Evolutionary conservation across 78 protist species (phyloP).

Genomic region (Dictyostelium intermedium): DNA sequence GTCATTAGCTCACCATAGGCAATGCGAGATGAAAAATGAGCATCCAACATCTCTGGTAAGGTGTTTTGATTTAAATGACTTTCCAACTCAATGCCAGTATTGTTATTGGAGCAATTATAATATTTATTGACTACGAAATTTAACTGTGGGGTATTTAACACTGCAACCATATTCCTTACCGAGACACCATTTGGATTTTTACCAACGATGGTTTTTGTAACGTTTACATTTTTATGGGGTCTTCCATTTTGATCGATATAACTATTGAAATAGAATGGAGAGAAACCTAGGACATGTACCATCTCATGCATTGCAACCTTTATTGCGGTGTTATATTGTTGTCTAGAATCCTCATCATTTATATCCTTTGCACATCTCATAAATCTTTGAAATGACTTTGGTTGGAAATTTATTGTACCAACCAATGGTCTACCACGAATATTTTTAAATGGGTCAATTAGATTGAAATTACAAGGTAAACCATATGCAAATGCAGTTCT

Average conservation of each 20-base stretch:
- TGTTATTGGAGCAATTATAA: neutral
- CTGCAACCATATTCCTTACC: neutral
- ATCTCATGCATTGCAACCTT: conserved; percentile 19
- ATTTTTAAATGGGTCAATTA: neutral
- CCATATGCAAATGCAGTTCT: conserved; percentile 32
- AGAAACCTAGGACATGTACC: conserved; percentile 16
- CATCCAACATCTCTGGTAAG: neutral
- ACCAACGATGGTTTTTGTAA: neutral
- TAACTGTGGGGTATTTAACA: neutral
- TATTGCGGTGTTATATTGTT: neutral
- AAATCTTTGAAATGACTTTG: neutral
- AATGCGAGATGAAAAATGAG: conserved; percentile 2
- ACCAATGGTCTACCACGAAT: conserved; percentile 24
- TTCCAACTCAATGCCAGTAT: conserved; percentile 13
- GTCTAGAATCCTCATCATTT: neutral
- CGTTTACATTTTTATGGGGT: neutral
- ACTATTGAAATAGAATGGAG: neutral
- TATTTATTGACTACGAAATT: neutral
- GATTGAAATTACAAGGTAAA: conserved; percentile 31
- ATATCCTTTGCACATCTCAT: neutral
- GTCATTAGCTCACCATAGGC: conserved; percentile 30
- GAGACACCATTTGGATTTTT: neutral
- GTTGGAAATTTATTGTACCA: conserved; percentile 1
- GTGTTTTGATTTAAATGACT: neutral
- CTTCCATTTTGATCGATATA: neutral